A percentile compares a stretch with the other conserved stretches of the same genome.
Evolutionary conservation across 352 stramenopile genomes (phyloP).

Genomic region (Globisporangium echinulatum): DNA sequence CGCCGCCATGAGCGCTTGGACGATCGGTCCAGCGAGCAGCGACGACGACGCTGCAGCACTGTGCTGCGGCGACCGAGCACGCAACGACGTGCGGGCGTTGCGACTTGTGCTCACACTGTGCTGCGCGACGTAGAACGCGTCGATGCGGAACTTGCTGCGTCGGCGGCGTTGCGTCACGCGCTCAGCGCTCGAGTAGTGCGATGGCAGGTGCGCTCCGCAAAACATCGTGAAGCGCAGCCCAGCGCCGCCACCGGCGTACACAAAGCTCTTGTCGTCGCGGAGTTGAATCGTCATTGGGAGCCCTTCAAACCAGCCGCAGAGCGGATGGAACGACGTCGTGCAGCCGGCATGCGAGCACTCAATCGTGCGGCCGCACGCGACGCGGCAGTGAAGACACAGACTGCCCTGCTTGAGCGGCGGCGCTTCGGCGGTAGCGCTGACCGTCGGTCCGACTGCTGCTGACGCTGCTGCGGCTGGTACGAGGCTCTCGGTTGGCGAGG

Average conservation of each 20-base stretch:
- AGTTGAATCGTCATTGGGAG: slow-evolving; percentile 62
- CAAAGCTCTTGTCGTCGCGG: slow-evolving; percentile 33
- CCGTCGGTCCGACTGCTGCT: slow-evolving; percentile 3
- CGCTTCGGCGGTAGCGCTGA: not conserved
- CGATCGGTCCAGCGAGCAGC: slow-evolving; percentile 39
- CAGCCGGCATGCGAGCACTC: slow-evolving; percentile 53
- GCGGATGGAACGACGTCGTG: slow-evolving; percentile 65
- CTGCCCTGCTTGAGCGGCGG: slow-evolving; percentile 25
- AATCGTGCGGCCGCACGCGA: slow-evolving; percentile 72
- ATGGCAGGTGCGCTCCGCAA: slow-evolving; percentile 51
- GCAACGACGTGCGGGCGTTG: slow-evolving; percentile 1
- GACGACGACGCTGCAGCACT: slow-evolving; percentile 15
- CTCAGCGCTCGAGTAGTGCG: slow-evolving; percentile 37
- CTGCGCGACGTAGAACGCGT: slow-evolving; percentile 61
- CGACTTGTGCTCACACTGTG: slow-evolving; percentile 28
- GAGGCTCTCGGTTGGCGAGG: slow-evolving; percentile 3
- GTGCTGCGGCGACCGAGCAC: too few species aligned
- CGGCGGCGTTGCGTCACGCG: slow-evolving; percentile 36
- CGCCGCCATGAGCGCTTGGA: slow-evolving; percentile 41
- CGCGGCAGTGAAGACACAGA: slow-evolving; percentile 65
- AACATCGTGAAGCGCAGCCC: slow-evolving; percentile 66
- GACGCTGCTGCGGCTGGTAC: not conserved
- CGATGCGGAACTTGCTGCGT: slow-evolving; percentile 60
- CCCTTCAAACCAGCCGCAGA: slow-evolving; percentile 84
- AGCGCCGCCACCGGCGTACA: slow-evolving; percentile 69